Evolutionary conservation across 306 rosid genomes (phyloP).

Genomic region (Abrus precatorius): DNA sequence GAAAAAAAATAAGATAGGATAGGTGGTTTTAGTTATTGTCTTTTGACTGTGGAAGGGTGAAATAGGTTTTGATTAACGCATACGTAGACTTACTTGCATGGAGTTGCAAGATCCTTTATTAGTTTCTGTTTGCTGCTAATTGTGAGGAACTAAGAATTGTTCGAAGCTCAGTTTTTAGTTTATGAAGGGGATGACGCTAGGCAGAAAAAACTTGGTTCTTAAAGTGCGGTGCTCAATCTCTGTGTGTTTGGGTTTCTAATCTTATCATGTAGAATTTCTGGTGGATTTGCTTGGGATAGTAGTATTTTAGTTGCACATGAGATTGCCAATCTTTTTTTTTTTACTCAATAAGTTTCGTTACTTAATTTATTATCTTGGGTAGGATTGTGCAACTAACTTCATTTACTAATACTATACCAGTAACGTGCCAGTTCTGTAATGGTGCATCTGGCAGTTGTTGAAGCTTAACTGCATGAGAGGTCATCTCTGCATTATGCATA

Average conservation of each 20-base stretch:
- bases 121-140: conserved; percentile 30
- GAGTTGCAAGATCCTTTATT: conserved; percentile 31
- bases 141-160: conserved; percentile 4
- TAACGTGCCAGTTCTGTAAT: conserved; percentile 25
- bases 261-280: not conserved
- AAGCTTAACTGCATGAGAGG: conserved; percentile 9
- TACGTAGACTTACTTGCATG: not conserved
- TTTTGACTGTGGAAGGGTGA: not conserved
- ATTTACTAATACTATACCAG: conserved; percentile 27
- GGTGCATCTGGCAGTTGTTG: conserved; percentile 25
- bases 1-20: not conserved
- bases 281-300: not conserved
- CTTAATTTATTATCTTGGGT: not conserved
- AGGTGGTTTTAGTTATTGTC: conserved; percentile 38
- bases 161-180: conserved; percentile 34
- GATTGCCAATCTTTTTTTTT: conserved; percentile 1
- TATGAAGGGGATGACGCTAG: conserved; percentile 1
- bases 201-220: conserved; percentile 25
- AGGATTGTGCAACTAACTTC: conserved; percentile 11
- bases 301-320: conserved; percentile 13
- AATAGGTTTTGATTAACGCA: conserved; percentile 17
- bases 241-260: conserved; percentile 3
- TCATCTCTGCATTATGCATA: conserved; percentile 4
- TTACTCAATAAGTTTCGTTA: conserved; percentile 1
- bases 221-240: not conserved